Percentiles rank a stretch among this genome's conserved stretches.
Conservation (phyloP, 805 yeast genomes). For the Kodamaea neixiangensis region DNA sequence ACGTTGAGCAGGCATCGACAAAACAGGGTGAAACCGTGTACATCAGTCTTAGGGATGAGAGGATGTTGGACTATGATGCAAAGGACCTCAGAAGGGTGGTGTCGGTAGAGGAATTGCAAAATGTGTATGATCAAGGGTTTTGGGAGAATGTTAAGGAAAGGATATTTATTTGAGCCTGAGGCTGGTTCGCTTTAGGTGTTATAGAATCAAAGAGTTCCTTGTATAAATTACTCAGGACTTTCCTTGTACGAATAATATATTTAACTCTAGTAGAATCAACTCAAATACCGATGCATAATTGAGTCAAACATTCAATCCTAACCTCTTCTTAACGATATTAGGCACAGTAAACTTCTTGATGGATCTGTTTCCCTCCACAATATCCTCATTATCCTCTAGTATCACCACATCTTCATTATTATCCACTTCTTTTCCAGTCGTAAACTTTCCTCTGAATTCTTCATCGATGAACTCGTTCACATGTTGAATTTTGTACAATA, state of each 20-base stretch:
- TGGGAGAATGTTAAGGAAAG: conserved; percentile 39
- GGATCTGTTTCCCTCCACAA: background rate
- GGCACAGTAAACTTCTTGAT: conserved; percentile 16
- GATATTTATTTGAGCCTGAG: conserved; percentile 13
- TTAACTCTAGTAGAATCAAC: too few relatives aligned
- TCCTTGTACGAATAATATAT: too few relatives aligned
- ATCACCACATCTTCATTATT: background rate
- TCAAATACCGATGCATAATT: background rate
- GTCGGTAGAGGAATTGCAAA: conserved; percentile 32
- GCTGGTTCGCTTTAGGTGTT: too few relatives aligned
- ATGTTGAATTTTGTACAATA: conserved; percentile 9
- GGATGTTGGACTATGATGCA: conserved; percentile 11
- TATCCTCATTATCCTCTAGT: background rate
- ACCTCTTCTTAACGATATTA: conserved; percentile 16
- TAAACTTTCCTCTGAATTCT: conserved; percentile 14
- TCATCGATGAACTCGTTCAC: conserved; percentile 11
- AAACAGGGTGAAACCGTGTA: conserved; percentile 21
- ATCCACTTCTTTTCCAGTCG: conserved; percentile 3
- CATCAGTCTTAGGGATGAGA: conserved; percentile 30
- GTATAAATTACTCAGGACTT: too few relatives aligned
- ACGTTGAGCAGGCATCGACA: conserved; percentile 15
- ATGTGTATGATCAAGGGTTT: conserved; percentile 55
- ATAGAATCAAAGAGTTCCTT: too few relatives aligned
- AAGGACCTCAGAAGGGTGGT: conserved; percentile 19
- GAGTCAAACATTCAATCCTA: conserved; percentile 7